phyloP scores from a whole-genome alignment of 768 basidiomycete genomes.

The Suillus ampliporus region DNA sequence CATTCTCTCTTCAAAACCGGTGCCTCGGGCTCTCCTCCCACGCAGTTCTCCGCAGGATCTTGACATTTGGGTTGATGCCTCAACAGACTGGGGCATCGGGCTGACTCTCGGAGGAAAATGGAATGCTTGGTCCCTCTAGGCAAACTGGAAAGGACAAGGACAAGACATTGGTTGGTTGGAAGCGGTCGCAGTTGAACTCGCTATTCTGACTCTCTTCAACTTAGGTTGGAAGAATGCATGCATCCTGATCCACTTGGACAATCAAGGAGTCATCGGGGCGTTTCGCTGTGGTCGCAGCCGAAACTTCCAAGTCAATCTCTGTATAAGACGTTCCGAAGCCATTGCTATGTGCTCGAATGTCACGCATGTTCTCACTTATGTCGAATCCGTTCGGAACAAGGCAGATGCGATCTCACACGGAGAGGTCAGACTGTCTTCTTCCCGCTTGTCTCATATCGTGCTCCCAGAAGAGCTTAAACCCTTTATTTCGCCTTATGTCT shows the following conservation, averaged over 20 bases:
- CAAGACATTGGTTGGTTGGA: conserved; percentile 56
- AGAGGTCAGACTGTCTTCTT: too few species aligned
- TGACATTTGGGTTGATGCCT: not conserved
- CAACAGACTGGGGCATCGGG: not conserved
- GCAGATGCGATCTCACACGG: not conserved
- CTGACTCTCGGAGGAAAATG: not conserved
- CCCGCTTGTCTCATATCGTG: too few species aligned
- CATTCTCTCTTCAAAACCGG: fast-evolving
- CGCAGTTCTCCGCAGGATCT: not conserved
- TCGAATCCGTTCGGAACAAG: not conserved
- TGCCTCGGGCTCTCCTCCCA: too few species aligned
- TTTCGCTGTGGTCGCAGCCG: conserved; percentile 39
- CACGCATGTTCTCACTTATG: not conserved
- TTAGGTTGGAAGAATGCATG: not conserved
- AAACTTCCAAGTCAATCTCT: conserved; percentile 31
- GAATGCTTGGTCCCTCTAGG: conserved; percentile 40
- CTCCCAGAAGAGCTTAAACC: not conserved
- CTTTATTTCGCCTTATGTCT: not conserved
- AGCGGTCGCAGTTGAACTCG: conserved; percentile 49
- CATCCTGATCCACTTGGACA: conserved; percentile 26
- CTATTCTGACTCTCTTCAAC: conserved; percentile 27
- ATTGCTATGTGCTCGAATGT: not conserved
- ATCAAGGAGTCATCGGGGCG: conserved; percentile 43
- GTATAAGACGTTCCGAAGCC: fast-evolving
- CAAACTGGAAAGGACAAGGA: conserved; percentile 34